Percentiles rank a stretch among this genome's conserved stretches.
Conservation (phyloP, 306 rosid genomes). For the Rosa persica region DNA sequence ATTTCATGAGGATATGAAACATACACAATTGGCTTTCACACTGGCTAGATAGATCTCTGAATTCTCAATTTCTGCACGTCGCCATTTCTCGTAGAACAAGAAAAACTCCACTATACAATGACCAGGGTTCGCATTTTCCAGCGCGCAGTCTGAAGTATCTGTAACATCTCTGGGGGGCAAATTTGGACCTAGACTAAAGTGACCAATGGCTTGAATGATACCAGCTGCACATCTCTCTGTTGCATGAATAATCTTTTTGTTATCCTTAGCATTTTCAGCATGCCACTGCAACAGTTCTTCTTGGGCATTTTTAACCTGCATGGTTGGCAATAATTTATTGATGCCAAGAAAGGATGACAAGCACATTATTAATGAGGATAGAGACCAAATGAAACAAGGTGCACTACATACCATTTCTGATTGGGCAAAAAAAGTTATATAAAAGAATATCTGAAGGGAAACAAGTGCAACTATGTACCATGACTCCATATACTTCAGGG, state of each 20-base stretch:
- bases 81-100: conserved; percentile 77
- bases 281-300: conserved; percentile 94
- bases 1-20: conserved; percentile 34
- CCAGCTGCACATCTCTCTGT: conserved; percentile 96
- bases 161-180: conserved; percentile 69
- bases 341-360: conserved; percentile 11
- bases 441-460: not conserved
- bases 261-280: conserved; percentile 75
- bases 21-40: conserved; percentile 55
- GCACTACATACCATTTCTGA: not conserved
- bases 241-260: conserved; percentile 83
- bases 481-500: conserved; percentile 87
- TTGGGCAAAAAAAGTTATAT: not conserved
- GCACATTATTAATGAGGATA: not conserved
- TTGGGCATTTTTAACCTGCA: conserved; percentile 95
- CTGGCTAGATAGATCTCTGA: conserved; percentile 49
- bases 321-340: conserved; percentile 24
- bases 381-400: not conserved
- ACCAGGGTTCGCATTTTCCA: conserved; percentile 43
- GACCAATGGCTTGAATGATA: conserved; percentile 90
- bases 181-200: conserved; percentile 72
- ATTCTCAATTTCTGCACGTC: conserved; percentile 77
- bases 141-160: conserved; percentile 34
- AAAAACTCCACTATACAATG: conserved; percentile 56
- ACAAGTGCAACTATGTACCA: conserved; percentile 62